A percentile compares a stretch with the other conserved stretches of the same genome.
Conservation (phyloP, 2,329 filamentous ascomycete genomes). For the Aaosphaeria pasadenensis region DNA sequence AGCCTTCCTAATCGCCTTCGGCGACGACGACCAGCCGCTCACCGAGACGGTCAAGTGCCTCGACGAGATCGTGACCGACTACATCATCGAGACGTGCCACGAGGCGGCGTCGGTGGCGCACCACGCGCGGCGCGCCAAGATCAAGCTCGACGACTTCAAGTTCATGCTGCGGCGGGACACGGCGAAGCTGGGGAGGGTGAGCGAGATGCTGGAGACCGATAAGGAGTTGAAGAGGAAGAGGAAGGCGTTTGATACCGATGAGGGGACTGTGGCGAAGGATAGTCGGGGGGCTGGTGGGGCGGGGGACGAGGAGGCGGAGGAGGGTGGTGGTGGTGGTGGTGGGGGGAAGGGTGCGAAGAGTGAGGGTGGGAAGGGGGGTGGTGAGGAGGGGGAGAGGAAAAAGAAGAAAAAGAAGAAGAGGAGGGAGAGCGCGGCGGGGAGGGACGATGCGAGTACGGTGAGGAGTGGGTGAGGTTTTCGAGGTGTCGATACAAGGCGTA, state of each 20-base stretch:
- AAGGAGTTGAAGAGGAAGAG: constrained; percentile 79
- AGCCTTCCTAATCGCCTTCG: constrained; percentile 74
- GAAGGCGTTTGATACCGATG: constrained; percentile 69
- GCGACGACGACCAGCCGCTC: constrained; percentile 74
- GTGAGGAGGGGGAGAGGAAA: constrained; percentile 1
- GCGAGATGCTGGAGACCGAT: constrained; percentile 86
- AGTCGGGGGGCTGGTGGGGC: constrained; percentile 11
- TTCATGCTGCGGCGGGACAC: constrained; percentile 87
- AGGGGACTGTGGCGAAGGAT: constrained; percentile 58
- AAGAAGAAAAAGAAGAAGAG: constrained; percentile 10
- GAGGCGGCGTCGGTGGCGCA: constrained; percentile 81
- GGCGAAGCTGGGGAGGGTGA: constrained; percentile 80
- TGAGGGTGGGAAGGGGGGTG: background rate
- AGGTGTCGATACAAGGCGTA: too few species aligned
- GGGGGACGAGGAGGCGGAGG: constrained; percentile 9
- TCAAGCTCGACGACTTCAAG: constrained; percentile 97
- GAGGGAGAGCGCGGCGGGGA: constrained; percentile 10
- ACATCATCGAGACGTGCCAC: constrained; percentile 85
- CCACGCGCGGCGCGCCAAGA: constrained; percentile 87
- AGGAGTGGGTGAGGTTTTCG: background rate
- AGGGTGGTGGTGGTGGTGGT: constrained; percentile 1
- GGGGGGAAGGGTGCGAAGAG: constrained; percentile 13
- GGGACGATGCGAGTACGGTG: constrained; percentile 15
- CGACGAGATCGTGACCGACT: constrained; percentile 91
- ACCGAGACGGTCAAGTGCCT: constrained; percentile 81